These are phyloP conservation scores for Zasmidium angulare DNA, from an alignment of 2,329 filamentous ascomycete species.

Conservation along the genomic window DNA sequence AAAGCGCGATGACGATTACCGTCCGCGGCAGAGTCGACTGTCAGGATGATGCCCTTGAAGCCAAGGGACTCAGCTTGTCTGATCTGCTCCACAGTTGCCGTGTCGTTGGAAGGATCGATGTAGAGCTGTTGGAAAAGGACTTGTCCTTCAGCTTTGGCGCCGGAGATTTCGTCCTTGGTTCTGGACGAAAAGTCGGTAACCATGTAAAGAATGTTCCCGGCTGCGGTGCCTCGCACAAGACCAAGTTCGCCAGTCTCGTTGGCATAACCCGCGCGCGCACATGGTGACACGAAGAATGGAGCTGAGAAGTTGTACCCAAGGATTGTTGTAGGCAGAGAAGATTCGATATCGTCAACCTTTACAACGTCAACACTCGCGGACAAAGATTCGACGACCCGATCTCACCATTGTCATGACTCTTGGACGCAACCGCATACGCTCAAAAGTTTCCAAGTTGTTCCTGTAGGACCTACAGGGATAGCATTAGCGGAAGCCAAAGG, in stretches of 20 bases:
- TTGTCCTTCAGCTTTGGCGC: conserved; percentile 30
- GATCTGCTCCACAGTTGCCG: conserved; percentile 33
- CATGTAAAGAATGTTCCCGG: conserved; percentile 53
- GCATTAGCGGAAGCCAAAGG: no score
- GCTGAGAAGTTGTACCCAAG: conserved; percentile 77
- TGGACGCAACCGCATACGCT: conserved; percentile 22
- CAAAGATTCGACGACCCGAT: neutral
- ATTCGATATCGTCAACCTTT: conserved; percentile 22
- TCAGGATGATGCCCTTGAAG: conserved; percentile 42
- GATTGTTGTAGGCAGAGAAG: conserved; percentile 67
- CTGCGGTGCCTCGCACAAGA: conserved; percentile 51
- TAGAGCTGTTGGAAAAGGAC: conserved; percentile 44
- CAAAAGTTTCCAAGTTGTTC: conserved; percentile 30
- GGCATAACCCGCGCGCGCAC: conserved; percentile 87
- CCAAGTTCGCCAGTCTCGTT: conserved; percentile 44
- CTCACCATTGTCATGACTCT: conserved; percentile 23
- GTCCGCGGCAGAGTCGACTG: conserved; percentile 47
- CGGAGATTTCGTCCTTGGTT: conserved; percentile 35
- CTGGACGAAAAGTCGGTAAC: conserved; percentile 38
- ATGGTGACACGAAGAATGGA: conserved; percentile 93
- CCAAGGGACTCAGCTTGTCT: conserved; percentile 39
- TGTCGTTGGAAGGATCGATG: conserved; percentile 33
- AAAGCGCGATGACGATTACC: conserved; percentile 61
- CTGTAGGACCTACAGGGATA: conserved; percentile 17
- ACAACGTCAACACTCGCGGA: neutral